Evolutionary conservation across 2,329 filamentous ascomycete species (phyloP).

Genomic region (Seiridium unicorne): DNA sequence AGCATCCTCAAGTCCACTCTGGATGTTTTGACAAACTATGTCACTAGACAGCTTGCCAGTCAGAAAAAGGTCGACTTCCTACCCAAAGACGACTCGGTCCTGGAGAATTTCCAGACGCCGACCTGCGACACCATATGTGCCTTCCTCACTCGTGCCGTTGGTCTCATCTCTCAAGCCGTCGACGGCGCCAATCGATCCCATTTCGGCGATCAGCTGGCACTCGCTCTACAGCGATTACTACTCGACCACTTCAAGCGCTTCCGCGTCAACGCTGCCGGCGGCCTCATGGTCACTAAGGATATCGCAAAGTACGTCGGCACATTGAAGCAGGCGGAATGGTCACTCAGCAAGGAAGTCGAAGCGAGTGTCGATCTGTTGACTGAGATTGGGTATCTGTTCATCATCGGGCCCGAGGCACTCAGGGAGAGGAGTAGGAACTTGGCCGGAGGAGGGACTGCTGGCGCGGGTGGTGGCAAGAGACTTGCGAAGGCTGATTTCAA

Average conservation of each 20-base stretch:
- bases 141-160: conserved; percentile 71
- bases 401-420: conserved; percentile 80
- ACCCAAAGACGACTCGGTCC: conserved; percentile 69
- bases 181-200: conserved; percentile 81
- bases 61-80: conserved; percentile 91
- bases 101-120: conserved; percentile 79
- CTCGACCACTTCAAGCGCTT: conserved; percentile 96
- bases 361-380: conserved; percentile 79
- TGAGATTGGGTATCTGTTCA: conserved; percentile 94
- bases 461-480: conserved; percentile 44
- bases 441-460: conserved; percentile 26
- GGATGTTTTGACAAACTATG: conserved; percentile 73
- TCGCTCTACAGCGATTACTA: conserved; percentile 73
- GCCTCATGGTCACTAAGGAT: conserved; percentile 93
- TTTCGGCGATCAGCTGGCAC: conserved; percentile 80
- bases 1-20: conserved; percentile 55
- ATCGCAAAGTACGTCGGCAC: conserved; percentile 90
- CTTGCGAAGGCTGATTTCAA: conserved; percentile 70
- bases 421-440: conserved; percentile 67
- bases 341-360: conserved; percentile 66
- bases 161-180: conserved; percentile 64
- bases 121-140: conserved; percentile 80
- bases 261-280: conserved; percentile 87
- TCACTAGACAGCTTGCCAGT: conserved; percentile 65
- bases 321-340: conserved; percentile 70